Conservation (phyloP, 805 yeast genomes). For the Candida hungchunana region DNA sequence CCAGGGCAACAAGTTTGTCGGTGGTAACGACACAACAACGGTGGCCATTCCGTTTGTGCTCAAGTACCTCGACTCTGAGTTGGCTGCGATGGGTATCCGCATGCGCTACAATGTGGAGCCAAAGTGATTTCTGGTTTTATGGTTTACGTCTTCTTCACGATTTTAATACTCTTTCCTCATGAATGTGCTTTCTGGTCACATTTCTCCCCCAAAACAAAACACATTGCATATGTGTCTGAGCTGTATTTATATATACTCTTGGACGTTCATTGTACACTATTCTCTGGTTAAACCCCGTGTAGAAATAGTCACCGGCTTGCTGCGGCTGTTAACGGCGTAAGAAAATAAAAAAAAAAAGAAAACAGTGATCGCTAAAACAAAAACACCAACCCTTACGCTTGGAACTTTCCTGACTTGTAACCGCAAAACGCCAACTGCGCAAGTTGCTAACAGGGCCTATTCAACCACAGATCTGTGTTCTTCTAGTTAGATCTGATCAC, state of each 20-base stretch:
- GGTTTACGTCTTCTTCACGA: neutral
- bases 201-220: neutral
- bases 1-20: slow-evolving; percentile 83
- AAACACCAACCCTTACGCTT: neutral
- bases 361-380: neutral
- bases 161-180: neutral
- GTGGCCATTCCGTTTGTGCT: slow-evolving; percentile 96
- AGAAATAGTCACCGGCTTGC: too few relatives aligned
- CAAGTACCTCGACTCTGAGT: slow-evolving; percentile 90
- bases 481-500: too few relatives aligned
- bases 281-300: too few relatives aligned
- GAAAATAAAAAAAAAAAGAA: too few relatives aligned
- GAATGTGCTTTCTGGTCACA: neutral
- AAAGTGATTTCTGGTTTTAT: slow-evolving; percentile 12
- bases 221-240: too few relatives aligned
- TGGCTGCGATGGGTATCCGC: slow-evolving; percentile 96
- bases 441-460: too few relatives aligned
- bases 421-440: too few relatives aligned
- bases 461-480: too few relatives aligned
- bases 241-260: too few relatives aligned
- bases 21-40: slow-evolving; percentile 91
- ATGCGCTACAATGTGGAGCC: slow-evolving; percentile 86
- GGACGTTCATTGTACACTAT: too few relatives aligned
- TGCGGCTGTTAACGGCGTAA: too few relatives aligned
- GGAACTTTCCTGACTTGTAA: too few relatives aligned